Evolutionary conservation across 2,329 filamentous ascomycete species (phyloP).

Genomic region (Verticillium klebahnii): DNA sequence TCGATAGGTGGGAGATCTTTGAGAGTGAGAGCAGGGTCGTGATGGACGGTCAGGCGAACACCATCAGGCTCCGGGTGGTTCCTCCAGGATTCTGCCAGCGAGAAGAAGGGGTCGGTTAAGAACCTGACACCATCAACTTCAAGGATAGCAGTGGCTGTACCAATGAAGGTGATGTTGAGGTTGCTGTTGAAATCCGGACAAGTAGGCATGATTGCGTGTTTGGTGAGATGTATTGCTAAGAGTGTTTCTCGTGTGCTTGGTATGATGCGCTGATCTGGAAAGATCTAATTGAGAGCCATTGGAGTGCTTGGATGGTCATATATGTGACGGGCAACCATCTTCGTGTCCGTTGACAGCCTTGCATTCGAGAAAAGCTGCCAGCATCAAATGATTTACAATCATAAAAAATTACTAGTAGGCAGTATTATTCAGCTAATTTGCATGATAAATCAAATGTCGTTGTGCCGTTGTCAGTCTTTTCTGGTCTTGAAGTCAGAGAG

Average conservation of each 20-base stretch:
- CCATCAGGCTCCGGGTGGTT: not conserved
- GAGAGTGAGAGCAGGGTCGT: slow-evolving; percentile 28
- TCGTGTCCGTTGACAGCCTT: not conserved
- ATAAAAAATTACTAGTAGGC: not conserved
- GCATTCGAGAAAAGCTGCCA: not conserved
- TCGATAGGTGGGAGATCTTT: slow-evolving; percentile 38
- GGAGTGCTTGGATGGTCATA: too few relatives aligned
- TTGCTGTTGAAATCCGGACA: not conserved
- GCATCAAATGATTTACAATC: not conserved
- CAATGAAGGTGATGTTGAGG: slow-evolving; percentile 37
- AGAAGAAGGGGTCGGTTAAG: slow-evolving; percentile 42
- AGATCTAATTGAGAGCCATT: too few relatives aligned
- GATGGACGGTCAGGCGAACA: slow-evolving; percentile 19
- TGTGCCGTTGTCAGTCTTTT: not conserved
- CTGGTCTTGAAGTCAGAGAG: not conserved
- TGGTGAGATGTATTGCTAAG: not conserved
- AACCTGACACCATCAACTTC: slow-evolving; percentile 35
- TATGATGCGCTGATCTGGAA: too few relatives aligned
- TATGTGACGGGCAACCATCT: too few relatives aligned
- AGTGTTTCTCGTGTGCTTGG: too few relatives aligned
- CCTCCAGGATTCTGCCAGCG: slow-evolving; percentile 25
- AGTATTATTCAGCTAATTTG: not conserved
- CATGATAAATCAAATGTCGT: not conserved
- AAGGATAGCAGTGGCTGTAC: slow-evolving; percentile 43
- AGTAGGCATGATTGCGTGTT: not conserved